Evolutionary conservation across 805 yeast genomes (phyloP), one percentile per base, ranked within the genome.

Genomic region (Jamesozyma spencerorum): DNA sequence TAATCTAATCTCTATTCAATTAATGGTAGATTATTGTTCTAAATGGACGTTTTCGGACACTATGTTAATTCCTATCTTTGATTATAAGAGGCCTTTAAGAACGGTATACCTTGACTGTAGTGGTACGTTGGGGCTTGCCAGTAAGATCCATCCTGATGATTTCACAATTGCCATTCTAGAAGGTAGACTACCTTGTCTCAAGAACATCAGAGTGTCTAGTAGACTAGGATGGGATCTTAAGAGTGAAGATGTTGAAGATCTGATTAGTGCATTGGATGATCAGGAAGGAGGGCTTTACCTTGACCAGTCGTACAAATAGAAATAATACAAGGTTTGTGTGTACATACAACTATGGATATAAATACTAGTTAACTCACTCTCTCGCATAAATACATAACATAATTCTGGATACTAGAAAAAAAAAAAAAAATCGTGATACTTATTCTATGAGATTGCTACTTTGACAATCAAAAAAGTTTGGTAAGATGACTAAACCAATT

Each of bases 131-230:
- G 97, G 97, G 2, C 85, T 88, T 43, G 73, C 86, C 2, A 74
- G 80, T 18, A 85, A 85, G 54, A 64, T 92, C 27, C 85, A 85
- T 51, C 95, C 97, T 0, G 82, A 85, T 50, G 97, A 90, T 58
- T 66, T 92, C 43, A 84, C 92, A 0, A 71, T 87, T 36, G 96
- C 97, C 0, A 63, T 88, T 17, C 71, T 76, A 55, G 96, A 88
- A 44, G 79, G 76, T 8, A 66, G 94, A 50, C 60, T 92, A 14
- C 95, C 95, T 0, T 48, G 66, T 31, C 66, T 92, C 55, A 70
- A 71, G 45, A 72, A 72, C 37, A 66, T 92, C 2, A 68, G 81
- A 33, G 71, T 87, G 33, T 80, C 92, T 18, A 74, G 81, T 14
- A 79, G 80, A 57, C 63, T 92, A 29, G 95, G 96, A 7, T 92